Percentiles rank a stretch among this genome's conserved stretches.
phyloP scores from a whole-genome alignment of 352 stramenopile species.

The Pythium aquatile region DNA sequence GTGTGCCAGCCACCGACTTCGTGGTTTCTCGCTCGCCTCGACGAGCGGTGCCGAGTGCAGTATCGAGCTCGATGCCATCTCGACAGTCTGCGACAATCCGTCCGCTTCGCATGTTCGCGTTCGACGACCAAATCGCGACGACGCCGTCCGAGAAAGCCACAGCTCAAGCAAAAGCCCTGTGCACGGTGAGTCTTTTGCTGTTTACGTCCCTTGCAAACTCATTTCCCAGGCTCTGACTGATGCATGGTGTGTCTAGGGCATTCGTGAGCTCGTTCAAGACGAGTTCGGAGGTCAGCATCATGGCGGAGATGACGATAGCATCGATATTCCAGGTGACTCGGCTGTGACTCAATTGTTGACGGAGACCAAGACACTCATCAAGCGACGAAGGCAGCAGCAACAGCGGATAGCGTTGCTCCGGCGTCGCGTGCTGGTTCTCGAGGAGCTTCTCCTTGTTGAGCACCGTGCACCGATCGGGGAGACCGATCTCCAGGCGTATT shows the following conservation, averaged over 20 bases:
- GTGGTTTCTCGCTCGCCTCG: conserved; percentile 15
- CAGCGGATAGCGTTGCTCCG: conserved; percentile 23
- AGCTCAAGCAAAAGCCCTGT: conserved; percentile 14
- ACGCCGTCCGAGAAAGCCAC: conserved; percentile 13
- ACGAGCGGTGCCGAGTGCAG: neutral
- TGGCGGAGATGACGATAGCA: neutral
- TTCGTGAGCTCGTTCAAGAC: conserved; percentile 15
- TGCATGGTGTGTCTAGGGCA: neutral
- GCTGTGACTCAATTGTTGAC: conserved; percentile 13
- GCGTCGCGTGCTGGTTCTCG: conserved; percentile 4
- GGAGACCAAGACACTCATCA: conserved; percentile 19
- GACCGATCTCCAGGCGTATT: conserved; percentile 29
- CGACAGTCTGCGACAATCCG: conserved; percentile 10
- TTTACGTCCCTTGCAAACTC: neutral
- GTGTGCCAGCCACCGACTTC: conserved; percentile 10
- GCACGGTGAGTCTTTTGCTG: conserved; percentile 11
- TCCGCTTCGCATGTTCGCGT: conserved; percentile 21
- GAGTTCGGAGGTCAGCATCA: conserved; percentile 13
- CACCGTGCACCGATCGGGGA: conserved; percentile 27
- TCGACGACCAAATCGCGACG: conserved; percentile 15
- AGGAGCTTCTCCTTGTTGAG: conserved; percentile 24
- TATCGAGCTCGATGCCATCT: neutral
- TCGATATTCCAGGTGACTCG: neutral
- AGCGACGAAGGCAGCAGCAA: conserved; percentile 8
- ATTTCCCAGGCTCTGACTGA: neutral